phyloP scores from a whole-genome alignment of 1,284 basidiomycete species.

The Lignosus rhinocerotis region DNA sequence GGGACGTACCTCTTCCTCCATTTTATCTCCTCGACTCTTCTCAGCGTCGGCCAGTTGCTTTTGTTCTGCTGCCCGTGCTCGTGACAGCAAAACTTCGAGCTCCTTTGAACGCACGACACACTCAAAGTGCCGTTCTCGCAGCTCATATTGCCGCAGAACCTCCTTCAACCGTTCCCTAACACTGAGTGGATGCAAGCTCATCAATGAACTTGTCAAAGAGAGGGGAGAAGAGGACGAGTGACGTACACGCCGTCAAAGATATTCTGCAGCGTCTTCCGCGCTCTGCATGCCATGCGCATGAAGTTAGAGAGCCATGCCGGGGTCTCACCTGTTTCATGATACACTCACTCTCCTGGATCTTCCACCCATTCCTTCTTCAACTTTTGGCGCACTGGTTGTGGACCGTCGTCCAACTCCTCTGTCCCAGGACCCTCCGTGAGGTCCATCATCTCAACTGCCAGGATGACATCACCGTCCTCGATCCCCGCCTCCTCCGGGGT shows the following conservation, averaged over 20 bases:
- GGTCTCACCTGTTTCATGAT: neutral
- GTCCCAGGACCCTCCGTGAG: conserved; percentile 65
- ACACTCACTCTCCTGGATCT: conserved; percentile 66
- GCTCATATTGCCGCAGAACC: conserved; percentile 79
- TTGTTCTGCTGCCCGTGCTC: conserved; percentile 81
- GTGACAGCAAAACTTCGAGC: conserved; percentile 78
- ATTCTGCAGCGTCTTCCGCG: conserved; percentile 69
- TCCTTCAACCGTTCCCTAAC: conserved; percentile 82
- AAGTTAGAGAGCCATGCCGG: neutral
- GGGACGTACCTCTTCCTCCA: conserved; percentile 65
- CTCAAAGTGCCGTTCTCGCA: conserved; percentile 85
- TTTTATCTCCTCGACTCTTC: conserved; percentile 62
- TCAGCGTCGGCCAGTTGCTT: conserved; percentile 76
- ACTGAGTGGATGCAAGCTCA: conserved; percentile 38
- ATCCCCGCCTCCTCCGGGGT: conserved; percentile 84
- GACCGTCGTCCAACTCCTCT: conserved; percentile 64
- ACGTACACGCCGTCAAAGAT: conserved; percentile 81
- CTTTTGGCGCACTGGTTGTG: conserved; percentile 61
- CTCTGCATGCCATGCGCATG: conserved; percentile 46
- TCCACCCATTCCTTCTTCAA: conserved; percentile 78
- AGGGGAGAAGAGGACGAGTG: neutral
- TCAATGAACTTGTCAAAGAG: neutral
- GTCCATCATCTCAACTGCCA: conserved; percentile 85
- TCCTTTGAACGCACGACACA: conserved; percentile 87
- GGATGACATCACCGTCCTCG: conserved; percentile 81